Evolutionary conservation across 768 basidiomycete genomes (phyloP).

Genomic region (Podaxis pistillaris): DNA sequence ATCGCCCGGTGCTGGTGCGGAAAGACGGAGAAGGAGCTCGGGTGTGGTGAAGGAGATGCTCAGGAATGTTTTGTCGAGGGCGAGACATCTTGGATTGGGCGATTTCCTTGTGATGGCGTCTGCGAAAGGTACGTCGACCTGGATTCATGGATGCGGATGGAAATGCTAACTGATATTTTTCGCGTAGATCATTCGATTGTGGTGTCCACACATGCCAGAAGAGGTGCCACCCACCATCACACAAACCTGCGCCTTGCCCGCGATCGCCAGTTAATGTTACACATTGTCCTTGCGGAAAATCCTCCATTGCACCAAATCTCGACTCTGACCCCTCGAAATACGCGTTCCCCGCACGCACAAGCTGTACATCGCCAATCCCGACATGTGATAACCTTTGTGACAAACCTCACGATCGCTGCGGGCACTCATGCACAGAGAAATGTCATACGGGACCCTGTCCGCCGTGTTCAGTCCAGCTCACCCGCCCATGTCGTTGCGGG

Average conservation of each 20-base stretch:
- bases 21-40: conserved; percentile 50
- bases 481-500: conserved; percentile 87
- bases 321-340: conserved; percentile 25
- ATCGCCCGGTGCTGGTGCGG: conserved; percentile 79
- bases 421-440: conserved; percentile 62
- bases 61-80: conserved; percentile 38
- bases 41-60: conserved; percentile 65
- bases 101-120: conserved; percentile 49
- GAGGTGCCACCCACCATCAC: conserved; percentile 75
- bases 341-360: conserved; percentile 40
- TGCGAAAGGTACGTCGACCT: conserved; percentile 53
- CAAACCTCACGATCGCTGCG: conserved; percentile 62
- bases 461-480: conserved; percentile 68
- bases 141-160: not conserved
- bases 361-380: conserved; percentile 77
- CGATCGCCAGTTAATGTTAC: conserved; percentile 64
- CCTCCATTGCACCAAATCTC: conserved; percentile 40
- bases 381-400: conserved; percentile 72
- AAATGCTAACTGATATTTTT: not conserved
- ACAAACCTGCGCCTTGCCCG: conserved; percentile 62
- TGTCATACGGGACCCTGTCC: conserved; percentile 85
- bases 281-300: conserved; percentile 83
- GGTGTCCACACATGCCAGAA: conserved; percentile 71
- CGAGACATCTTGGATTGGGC: conserved; percentile 62
- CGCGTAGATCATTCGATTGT: conserved; percentile 68